phyloP scores from a whole-genome alignment of 164 flowering plant species.

The Macadamia tetraphylla region DNA sequence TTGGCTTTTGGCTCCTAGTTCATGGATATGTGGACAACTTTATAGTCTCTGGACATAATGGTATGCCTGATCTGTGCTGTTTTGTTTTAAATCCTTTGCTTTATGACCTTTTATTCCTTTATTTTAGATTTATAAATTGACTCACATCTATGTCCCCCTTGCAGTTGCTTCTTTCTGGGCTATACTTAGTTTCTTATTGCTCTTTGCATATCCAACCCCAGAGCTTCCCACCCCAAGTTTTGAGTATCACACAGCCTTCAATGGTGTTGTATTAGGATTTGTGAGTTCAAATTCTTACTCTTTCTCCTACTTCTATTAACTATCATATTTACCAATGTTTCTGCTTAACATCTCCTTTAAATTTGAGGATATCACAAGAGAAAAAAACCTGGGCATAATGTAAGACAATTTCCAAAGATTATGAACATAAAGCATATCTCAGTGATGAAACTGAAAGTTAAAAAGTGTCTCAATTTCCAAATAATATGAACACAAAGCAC shows the following conservation, averaged over 20 bases:
- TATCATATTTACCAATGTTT: background rate
- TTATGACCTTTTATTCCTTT: background rate
- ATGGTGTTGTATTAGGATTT: slow-evolving; percentile 93
- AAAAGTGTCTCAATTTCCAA: too few species aligned
- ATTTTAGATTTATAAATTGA: background rate
- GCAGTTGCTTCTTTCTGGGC: slow-evolving; percentile 87
- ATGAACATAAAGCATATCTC: background rate
- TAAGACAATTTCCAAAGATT: background rate
- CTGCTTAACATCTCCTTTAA: background rate
- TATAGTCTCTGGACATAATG: slow-evolving; percentile 71
- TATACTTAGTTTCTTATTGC: slow-evolving; percentile 66
- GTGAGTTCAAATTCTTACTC: slow-evolving; percentile 42
- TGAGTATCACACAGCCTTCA: slow-evolving; percentile 93
- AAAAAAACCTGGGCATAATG: background rate
- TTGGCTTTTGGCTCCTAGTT: slow-evolving; percentile 66
- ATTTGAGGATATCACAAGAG: background rate
- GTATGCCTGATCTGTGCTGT: slow-evolving; percentile 30
- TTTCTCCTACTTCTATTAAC: background rate
- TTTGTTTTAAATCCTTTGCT: background rate
- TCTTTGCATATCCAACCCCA: slow-evolving; percentile 98
- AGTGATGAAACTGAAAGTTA: too few species aligned
- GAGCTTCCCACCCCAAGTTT: slow-evolving; percentile 96
- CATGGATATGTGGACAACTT: slow-evolving; percentile 59
- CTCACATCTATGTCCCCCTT: slow-evolving; percentile 14
- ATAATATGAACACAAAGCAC: too few species aligned